Base-by-base conservation (phyloP, 2,329 filamentous ascomycete genomes). In the Hypoxylon sp. region DNA sequence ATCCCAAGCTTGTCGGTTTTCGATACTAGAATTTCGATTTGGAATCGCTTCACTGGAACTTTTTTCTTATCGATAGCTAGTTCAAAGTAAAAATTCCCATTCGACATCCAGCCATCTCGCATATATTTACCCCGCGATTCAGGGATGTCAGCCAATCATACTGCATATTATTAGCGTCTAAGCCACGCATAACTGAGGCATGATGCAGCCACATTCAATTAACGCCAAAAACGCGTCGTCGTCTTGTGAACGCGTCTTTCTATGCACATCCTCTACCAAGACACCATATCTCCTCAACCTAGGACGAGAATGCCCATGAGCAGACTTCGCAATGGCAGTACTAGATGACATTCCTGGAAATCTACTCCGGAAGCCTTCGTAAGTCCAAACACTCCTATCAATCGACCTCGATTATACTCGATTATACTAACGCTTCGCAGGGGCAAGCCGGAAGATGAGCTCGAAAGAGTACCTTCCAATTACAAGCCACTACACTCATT, bases 401-500 rank as follows among this genome's bases (percentile, higher is more conserved):
- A 44, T 40, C 51, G 8, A 36, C 45, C 40, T 40, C 51, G 8
- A 36, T 45, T 36, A 28, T 8, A n/a, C n/a, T n/a, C n/a, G 8
- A 52, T 20, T 20, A 16, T 53, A 79, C 75, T 68, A 67, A 73
- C 61, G n/a, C 14, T 42, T 53, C 61, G 22, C 68, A 82, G 78
- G 62, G 74, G 79, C 69, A 70, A 80, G 60, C 72, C 76, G 42
- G 77, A 78, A 28, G 71, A 78, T 30, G 72, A 78, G 12, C 79
- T 86, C 20, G 80, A 87, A 50, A 89, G 90, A 59, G 81, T 78
- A 48, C 71, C 82, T 44, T 85, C 84, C 7, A 75, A 76, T 58
- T 98, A 97, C 82, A 90, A 88, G 60, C 89, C 95, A 0, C 84
- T 96, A 26, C 81, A 88, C 57, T 91, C 89, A 6, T 98, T 93